Conservation (phyloP, 441 rosid genomes). For the Dalechampia spathulata region DNA sequence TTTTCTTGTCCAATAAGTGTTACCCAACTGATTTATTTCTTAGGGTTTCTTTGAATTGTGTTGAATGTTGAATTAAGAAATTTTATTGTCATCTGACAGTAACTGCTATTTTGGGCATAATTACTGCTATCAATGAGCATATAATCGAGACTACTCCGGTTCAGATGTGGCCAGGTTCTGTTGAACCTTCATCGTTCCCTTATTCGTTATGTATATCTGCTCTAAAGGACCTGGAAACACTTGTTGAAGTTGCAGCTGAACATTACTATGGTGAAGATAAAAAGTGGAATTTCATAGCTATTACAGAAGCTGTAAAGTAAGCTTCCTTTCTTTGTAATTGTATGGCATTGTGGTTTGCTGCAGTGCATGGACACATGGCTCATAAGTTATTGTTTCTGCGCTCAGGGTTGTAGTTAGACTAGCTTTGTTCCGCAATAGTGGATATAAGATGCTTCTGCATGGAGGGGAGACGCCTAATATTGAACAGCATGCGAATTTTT, state of each 20-base stretch:
- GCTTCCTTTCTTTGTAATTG: slow-evolving; percentile 16
- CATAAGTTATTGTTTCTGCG: slow-evolving; percentile 12
- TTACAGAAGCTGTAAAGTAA: slow-evolving; percentile 81
- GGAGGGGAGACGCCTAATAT: slow-evolving; percentile 75
- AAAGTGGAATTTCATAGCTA: slow-evolving; percentile 86
- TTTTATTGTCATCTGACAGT: slow-evolving; percentile 51
- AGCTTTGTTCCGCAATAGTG: slow-evolving; percentile 58
- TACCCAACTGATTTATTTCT: not conserved
- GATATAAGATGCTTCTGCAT: slow-evolving; percentile 90
- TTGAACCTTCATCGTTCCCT: slow-evolving; percentile 48
- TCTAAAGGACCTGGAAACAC: slow-evolving; percentile 76
- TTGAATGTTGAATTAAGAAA: slow-evolving; percentile 15
- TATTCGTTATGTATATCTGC: slow-evolving; percentile 72
- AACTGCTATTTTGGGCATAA: slow-evolving; percentile 70
- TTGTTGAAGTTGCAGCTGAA: slow-evolving; percentile 84
- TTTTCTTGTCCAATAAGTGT: not conserved
- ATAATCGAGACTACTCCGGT: slow-evolving; percentile 63
- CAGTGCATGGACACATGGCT: slow-evolving; percentile 8
- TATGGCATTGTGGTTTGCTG: not conserved
- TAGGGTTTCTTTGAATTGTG: not conserved
- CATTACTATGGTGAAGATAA: slow-evolving; percentile 66
- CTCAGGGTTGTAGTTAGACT: slow-evolving; percentile 64
- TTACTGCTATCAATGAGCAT: slow-evolving; percentile 79
- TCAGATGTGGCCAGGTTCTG: slow-evolving; percentile 27
- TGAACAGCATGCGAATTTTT: slow-evolving; percentile 32